Evolutionary conservation across 306 rosid species (phyloP).

Genomic region (Glycine tomentella): DNA sequence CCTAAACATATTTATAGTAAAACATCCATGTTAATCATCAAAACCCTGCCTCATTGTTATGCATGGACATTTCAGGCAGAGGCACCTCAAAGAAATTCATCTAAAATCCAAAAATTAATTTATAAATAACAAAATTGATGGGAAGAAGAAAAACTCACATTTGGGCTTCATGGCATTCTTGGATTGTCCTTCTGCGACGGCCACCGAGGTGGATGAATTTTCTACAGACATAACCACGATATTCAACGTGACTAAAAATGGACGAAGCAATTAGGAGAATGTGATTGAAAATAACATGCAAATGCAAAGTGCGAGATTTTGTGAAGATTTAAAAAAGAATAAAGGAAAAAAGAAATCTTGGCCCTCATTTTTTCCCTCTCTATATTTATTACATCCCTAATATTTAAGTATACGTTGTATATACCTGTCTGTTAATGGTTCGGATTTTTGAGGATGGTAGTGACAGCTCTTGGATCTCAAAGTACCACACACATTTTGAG

Average conservation of each 20-base stretch:
- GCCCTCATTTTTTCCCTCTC: neutral
- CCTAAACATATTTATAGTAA: too few relatives aligned
- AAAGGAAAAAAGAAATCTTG: neutral
- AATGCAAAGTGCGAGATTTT: neutral
- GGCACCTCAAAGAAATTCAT: neutral
- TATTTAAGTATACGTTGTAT: constrained; percentile 1
- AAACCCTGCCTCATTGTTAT: neutral
- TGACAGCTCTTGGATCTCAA: constrained; percentile 1
- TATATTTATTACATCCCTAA: neutral
- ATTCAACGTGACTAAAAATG: constrained; percentile 24
- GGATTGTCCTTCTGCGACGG: constrained; percentile 37
- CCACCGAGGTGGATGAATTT: constrained; percentile 39
- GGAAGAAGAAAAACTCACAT: constrained; percentile 38
- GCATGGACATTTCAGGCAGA: neutral
- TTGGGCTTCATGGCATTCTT: constrained; percentile 51
- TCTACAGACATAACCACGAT: constrained; percentile 44
- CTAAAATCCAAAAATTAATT: neutral
- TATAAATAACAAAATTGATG: neutral
- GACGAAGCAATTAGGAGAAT: constrained; percentile 11
- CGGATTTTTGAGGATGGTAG: neutral
- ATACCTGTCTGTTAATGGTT: neutral
- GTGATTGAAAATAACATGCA: constrained; percentile 16
- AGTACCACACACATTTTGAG: neutral
- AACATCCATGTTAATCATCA: too few relatives aligned
- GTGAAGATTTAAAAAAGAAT: neutral